Evolutionary conservation across 192 early-diverging fungal genomes (phyloP).

Genomic region (Funneliformis mosseae): DNA sequence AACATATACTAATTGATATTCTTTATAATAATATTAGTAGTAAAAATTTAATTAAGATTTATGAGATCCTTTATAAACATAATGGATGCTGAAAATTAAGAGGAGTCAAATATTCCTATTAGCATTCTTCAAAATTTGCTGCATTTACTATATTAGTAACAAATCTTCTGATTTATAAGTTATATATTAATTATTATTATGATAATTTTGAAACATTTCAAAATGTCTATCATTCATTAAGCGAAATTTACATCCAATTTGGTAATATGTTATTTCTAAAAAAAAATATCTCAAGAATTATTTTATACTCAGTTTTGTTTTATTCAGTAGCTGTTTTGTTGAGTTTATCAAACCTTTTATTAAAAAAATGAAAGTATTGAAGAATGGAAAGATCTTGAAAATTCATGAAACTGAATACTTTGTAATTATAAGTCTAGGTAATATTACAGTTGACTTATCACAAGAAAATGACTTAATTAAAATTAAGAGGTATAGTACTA

Average conservation of each 20-base stretch:
- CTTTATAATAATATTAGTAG: too few species aligned
- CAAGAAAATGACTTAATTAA: background rate
- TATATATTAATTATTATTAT: too few species aligned
- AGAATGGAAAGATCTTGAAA: background rate
- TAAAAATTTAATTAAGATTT: too few species aligned
- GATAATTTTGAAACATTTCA: background rate
- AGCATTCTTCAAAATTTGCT: too few species aligned
- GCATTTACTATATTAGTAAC: background rate
- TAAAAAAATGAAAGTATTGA: background rate
- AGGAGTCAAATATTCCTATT: too few species aligned
- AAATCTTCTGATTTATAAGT: too few species aligned
- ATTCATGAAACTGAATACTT: background rate
- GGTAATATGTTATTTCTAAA: background rate
- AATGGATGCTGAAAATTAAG: background rate
- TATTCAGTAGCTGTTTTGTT: background rate
- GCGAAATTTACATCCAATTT: background rate
- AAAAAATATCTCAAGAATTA: background rate
- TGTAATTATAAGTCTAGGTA: background rate
- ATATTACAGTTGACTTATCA: background rate
- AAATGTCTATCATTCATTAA: background rate
- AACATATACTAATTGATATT: too few species aligned
- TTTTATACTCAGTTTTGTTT: background rate
- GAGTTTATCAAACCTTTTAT: conserved; percentile 5
- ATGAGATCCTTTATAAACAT: background rate
- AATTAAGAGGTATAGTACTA: background rate